Evolutionary conservation across 169 alveolate species (phyloP), one percentile per base, ranked within the genome.

Genomic region (Toxoplasma gondii): DNA sequence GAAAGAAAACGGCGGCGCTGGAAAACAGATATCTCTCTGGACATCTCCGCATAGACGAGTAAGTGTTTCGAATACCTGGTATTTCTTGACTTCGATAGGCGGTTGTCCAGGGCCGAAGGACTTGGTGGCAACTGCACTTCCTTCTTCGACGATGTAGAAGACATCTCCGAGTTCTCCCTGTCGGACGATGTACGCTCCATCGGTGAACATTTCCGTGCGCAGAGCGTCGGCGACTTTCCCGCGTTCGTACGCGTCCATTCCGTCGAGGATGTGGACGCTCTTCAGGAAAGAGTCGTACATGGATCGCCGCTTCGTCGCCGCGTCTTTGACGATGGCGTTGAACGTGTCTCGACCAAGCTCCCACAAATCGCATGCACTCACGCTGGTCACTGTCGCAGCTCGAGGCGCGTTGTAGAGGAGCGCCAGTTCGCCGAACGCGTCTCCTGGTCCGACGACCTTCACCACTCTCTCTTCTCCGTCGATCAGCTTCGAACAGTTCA

Each of bases 391-490:
- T 0, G 99, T 97, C 12, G 99, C 99, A n/a, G 99, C 99, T 93
- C 99, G 97, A n/a, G 99, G 99, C 43, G 98, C 96, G 95, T 98
- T 99, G 96, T 99, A 99, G 43, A 99, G 96, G 58, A 99, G 96
- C 27, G 99, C 99, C 0, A 99, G 98, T 94, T 99, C 99, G 29
- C 99, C 99, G 94, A 99, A 98, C 31, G 98, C 96, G 93, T 98
- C 99, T 39, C 99, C 99, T 12, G 98, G 91, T 95, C 69, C 94
- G 58, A 95, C 97, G 94, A 94, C 95, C 96, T 94, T 97, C 94
- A 83, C 97, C 38, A 69, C 91, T 67, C 96, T 94, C 91, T 96
- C 97, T 91, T 84, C 83, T 95, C 98, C 83, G 95, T 98, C 43
- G 96, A 96, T 53, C 93, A 58, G 44, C 93, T 97, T 96, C 78